Percentiles rank a stretch among this genome's conserved stretches.
phyloP scores from a whole-genome alignment of 176 grass and related monocot species.

The Zoysia japonica region DNA sequence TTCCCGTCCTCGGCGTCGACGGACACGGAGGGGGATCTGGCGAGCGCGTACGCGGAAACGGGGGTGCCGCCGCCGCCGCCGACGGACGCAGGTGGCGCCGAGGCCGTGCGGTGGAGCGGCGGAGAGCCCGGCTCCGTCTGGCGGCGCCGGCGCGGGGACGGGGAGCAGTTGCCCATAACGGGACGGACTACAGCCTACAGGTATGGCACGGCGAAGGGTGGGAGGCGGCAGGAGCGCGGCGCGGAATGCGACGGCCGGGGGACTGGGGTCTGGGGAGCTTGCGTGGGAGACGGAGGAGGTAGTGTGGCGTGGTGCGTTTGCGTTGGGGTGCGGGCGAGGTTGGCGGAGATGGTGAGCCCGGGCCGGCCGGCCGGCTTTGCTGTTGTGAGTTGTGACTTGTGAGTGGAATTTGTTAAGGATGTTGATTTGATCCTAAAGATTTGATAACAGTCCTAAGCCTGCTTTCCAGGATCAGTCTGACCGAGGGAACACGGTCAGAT shows the following conservation, averaged over 20 bases:
- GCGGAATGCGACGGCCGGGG: not conserved
- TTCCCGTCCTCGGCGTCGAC: slow-evolving; percentile 19
- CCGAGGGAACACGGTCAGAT: too few relatives aligned
- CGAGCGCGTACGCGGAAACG: slow-evolving; percentile 52
- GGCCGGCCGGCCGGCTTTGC: slow-evolving; percentile 28
- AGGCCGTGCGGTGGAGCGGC: not conserved
- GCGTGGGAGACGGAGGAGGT: slow-evolving; percentile 16
- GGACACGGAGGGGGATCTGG: slow-evolving; percentile 49
- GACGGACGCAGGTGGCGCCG: not conserved
- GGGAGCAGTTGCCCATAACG: slow-evolving; percentile 62
- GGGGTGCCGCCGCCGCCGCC: not conserved
- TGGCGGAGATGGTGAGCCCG: slow-evolving; percentile 35
- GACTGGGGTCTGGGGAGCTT: not conserved
- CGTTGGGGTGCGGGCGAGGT: slow-evolving; percentile 23
- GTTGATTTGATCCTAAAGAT: slow-evolving; percentile 38
- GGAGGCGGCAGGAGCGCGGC: slow-evolving; percentile 11
- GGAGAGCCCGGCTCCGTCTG: slow-evolving; percentile 38
- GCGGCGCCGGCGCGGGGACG: slow-evolving; percentile 52
- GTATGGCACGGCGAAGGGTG: not conserved
- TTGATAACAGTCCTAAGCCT: not conserved
- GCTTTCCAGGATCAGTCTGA: too few relatives aligned
- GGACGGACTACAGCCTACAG: too few relatives aligned
- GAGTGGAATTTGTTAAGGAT: slow-evolving; percentile 32
- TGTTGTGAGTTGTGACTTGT: not conserved
- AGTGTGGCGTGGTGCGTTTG: not conserved